Base-by-base conservation (phyloP, 345 rosid genomes). In the Pistacia atlantica region DNA sequence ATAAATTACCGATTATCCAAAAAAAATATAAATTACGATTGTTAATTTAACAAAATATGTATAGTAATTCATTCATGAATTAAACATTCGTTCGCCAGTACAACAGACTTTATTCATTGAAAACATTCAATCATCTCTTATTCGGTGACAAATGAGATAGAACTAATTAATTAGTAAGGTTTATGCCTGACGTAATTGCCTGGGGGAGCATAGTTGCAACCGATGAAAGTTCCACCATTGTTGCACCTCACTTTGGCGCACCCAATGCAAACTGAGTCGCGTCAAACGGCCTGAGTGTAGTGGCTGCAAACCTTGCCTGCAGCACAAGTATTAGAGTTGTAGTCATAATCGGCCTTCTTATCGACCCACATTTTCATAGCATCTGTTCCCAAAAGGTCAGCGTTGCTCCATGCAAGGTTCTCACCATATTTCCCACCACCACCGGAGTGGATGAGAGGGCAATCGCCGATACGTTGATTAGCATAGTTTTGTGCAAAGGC, bases 271-370 rank as follows among this genome's bases (percentile, higher is more conserved):
- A 80, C 81, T 1, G 93, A 81, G 68, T 80, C 70, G 33, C 87
- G 81, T 93, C 95, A 90, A 52, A 92, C 95, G 31, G 88, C 85
- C 75, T 92, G 93, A 3, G 97, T 90, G 69, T 92, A 92, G 73
- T 92, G 97, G 18, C 87, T 85, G 78, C 97, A 92, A 58, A 74
- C 77, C 31, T 22, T 22, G 25, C 25, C 87, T 3, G 79, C 75
- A 16, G 77, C 78, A 71, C 97, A 92, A 4, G 82, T 73, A 75
- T 89, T 92, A 20, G 94, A 72, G 67, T 58, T 61, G 71, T 86
- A 79, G 63, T 89, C 77, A 55, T 92, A 94, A 61, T 72, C 2
- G 5, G 69, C 73, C 84, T 86, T 84, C 84, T 90, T 95, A 42
- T 65, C 61, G 3, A 86, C 87, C 92, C 91, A 92, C 86, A 90